phyloP scores from a whole-genome alignment of 495 filamentous ascomycete species.

The Bacidia gigantensis region DNA sequence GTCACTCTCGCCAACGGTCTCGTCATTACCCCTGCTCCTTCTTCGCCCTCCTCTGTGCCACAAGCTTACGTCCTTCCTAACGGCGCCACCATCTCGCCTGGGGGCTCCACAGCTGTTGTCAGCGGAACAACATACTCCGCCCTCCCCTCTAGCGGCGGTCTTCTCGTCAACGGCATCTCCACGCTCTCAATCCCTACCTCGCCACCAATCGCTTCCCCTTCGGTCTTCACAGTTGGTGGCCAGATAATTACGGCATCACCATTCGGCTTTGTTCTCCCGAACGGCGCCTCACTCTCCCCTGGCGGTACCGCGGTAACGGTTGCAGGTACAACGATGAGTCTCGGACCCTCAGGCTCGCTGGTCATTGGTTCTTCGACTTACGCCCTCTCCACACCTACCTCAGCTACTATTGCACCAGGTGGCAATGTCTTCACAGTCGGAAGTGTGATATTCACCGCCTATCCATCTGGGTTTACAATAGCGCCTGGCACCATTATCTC shows the following conservation, averaged over 20 bases:
- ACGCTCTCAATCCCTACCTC: constrained; percentile 1
- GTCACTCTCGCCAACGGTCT: constrained; percentile 10
- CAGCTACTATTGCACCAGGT: no score
- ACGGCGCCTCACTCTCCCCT: background rate
- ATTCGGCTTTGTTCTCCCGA: constrained; percentile 1
- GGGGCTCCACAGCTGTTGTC: background rate
- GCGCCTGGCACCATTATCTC: constrained; percentile 8
- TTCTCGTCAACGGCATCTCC: background rate
- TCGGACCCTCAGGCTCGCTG: background rate
- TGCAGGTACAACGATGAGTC: background rate
- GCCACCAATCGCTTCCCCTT: background rate
- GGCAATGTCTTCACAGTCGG: constrained; percentile 1
- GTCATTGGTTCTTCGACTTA: constrained; percentile 1
- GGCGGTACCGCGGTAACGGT: background rate
- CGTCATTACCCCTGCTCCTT: background rate
- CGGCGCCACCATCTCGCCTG: constrained; percentile 4
- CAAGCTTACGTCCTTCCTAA: constrained; percentile 2
- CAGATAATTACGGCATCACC: background rate
- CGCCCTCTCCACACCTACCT: no score
- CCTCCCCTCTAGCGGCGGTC: constrained; percentile 3
- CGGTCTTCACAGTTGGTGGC: constrained; percentile 4
- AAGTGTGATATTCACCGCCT: background rate
- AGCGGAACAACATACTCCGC: constrained; percentile 6
- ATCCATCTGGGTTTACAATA: constrained; percentile 6
- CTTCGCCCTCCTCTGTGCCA: background rate